Percentiles rank a stretch among this genome's conserved stretches.
Conservation (phyloP, 495 filamentous ascomycete species). For the Emericellopsis terricola region DNA sequence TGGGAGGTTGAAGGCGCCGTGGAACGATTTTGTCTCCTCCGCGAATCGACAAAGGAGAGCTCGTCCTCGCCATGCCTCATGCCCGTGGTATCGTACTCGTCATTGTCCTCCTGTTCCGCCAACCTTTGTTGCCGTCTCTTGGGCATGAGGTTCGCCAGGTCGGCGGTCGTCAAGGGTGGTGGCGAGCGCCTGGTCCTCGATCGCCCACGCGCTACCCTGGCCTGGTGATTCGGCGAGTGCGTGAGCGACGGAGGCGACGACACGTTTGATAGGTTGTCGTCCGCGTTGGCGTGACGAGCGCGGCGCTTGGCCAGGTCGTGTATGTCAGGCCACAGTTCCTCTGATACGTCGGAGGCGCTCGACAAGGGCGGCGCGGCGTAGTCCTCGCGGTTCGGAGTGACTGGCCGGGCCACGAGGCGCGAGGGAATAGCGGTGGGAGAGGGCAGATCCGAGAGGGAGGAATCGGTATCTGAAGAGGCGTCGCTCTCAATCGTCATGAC, state of each 20-base stretch:
- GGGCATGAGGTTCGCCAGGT: conserved; percentile 23
- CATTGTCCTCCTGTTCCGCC: conserved; percentile 8
- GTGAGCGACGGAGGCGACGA: conserved; percentile 33
- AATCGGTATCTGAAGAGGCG: too few relatives aligned
- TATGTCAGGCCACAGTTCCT: conserved; percentile 18
- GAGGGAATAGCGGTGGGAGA: conserved; percentile 11
- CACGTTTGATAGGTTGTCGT: conserved; percentile 18
- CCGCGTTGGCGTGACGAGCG: too few relatives aligned
- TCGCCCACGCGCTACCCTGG: conserved; percentile 8
- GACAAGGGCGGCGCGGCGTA: conserved; percentile 26
- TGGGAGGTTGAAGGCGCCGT: too few relatives aligned
- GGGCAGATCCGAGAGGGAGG: conserved; percentile 10
- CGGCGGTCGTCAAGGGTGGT: conserved; percentile 20
- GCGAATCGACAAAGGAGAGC: conserved; percentile 11
- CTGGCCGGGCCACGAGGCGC: conserved; percentile 6
- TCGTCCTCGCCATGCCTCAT: conserved; percentile 17
- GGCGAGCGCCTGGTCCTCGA: conserved; percentile 7
- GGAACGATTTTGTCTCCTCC: too few relatives aligned
- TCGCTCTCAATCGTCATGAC: too few relatives aligned
- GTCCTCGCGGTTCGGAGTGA: conserved; percentile 12
- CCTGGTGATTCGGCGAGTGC: conserved; percentile 26
- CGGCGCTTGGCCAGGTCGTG: conserved; percentile 15
- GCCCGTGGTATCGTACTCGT: conserved; percentile 12
- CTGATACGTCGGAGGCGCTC: conserved; percentile 16
- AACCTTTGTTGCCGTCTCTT: conserved; percentile 10